Conservation (phyloP, 2,329 filamentous ascomycete species). For the Biscogniauxia marginata region DNA sequence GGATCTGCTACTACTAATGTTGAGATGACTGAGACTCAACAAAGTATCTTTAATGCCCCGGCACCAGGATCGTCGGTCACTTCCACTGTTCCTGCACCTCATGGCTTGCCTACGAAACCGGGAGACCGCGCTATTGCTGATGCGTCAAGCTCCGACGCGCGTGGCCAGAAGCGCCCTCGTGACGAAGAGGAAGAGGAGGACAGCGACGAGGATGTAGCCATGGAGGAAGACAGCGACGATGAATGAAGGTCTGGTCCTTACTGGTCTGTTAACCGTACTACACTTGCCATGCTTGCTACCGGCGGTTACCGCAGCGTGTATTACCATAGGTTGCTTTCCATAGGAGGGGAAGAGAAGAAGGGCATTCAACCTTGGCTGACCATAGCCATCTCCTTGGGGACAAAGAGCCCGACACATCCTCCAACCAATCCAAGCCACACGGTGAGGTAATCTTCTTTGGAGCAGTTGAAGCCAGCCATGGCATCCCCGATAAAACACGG, state of each 20-base stretch:
- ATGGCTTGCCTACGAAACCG: constrained; percentile 48
- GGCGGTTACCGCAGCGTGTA: neutral
- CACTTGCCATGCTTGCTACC: too few relatives aligned
- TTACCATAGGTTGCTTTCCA: neutral
- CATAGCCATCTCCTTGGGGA: constrained; percentile 67
- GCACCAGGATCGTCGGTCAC: constrained; percentile 48
- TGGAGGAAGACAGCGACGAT: constrained; percentile 68
- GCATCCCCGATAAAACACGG: constrained; percentile 85
- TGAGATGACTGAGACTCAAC: constrained; percentile 71
- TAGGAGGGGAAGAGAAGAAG: neutral
- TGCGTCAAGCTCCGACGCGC: constrained; percentile 52
- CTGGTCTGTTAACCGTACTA: constrained; percentile 55
- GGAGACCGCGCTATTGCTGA: constrained; percentile 50
- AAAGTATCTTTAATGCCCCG: constrained; percentile 75
- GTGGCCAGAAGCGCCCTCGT: constrained; percentile 68
- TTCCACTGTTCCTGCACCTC: constrained; percentile 35
- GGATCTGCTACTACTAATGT: constrained; percentile 52
- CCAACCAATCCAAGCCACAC: constrained; percentile 89
- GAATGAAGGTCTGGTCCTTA: constrained; percentile 36
- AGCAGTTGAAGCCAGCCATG: constrained; percentile 64
- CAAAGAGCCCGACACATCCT: constrained; percentile 72
- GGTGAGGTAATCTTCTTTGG: constrained; percentile 71
- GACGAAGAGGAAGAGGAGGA: constrained; percentile 66
- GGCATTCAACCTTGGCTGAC: constrained; percentile 14
- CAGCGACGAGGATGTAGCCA: constrained; percentile 58